Evolutionary conservation across 2,329 filamentous ascomycete species (phyloP).

Genomic region (Cladophialophora bantiana): DNA sequence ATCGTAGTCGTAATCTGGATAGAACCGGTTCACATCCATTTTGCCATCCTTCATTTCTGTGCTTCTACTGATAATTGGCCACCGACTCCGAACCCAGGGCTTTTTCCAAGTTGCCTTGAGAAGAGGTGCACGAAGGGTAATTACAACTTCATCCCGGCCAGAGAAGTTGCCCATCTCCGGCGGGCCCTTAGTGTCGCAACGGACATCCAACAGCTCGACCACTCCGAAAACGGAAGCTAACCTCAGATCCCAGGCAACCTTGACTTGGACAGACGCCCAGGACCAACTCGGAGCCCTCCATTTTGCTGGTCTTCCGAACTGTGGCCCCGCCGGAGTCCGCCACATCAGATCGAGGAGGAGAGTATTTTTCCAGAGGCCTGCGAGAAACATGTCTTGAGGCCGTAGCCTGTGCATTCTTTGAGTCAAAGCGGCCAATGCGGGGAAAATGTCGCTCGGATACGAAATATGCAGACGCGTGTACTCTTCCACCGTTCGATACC

Average conservation of each 20-base stretch:
- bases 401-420: not conserved
- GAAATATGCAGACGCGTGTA: not conserved
- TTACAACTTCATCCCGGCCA: not conserved
- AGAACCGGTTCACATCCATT: not conserved
- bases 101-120: not conserved
- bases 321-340: not conserved
- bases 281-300: slow-evolving; percentile 4
- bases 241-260: not conserved
- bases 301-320: not conserved
- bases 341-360: slow-evolving; percentile 1
- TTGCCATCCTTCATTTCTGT: not conserved
- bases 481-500: slow-evolving; percentile 1
- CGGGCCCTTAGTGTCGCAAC: not conserved
- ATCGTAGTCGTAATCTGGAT: slow-evolving; percentile 4
- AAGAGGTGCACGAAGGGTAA: not conserved
- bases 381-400: not conserved
- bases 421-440: not conserved
- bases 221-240: not conserved
- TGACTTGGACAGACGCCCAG: not conserved
- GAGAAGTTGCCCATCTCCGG: not conserved
- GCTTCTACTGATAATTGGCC: not conserved
- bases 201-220: not conserved
- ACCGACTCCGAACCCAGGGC: not conserved
- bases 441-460: not conserved
- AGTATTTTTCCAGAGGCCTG: not conserved